These are phyloP conservation scores for Grosmannia serpens DNA, from an alignment of 2,329 filamentous ascomycete species.

Conservation along the genomic window DNA sequence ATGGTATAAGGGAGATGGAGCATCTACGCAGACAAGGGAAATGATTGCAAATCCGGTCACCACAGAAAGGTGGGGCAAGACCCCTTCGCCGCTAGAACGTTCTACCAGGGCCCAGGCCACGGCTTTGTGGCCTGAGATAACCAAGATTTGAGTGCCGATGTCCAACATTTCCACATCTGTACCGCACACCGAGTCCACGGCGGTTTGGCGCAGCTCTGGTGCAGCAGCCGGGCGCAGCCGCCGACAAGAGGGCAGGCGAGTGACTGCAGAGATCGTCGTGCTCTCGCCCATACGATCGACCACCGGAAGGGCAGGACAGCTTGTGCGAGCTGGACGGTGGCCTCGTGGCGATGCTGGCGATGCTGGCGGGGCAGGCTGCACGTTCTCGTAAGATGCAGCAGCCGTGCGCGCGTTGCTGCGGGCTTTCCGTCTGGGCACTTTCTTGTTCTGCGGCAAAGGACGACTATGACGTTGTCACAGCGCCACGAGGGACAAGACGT, in stretches of 20 bases:
- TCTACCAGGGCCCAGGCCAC: conserved; percentile 11
- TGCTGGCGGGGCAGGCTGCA: not conserved
- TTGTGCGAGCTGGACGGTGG: no score
- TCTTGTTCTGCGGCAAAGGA: not conserved
- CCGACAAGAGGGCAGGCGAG: no score
- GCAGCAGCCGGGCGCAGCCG: no score
- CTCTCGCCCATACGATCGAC: not conserved
- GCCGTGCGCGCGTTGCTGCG: no score
- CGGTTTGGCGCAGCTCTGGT: no score
- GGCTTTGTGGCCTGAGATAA: conserved; percentile 8
- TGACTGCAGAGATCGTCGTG: no score
- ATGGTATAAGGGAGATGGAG: no score
- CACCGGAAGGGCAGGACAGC: no score
- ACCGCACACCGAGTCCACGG: not conserved
- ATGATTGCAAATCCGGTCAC: not conserved
- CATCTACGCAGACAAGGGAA: not conserved
- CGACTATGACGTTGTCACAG: not conserved
- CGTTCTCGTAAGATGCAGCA: not conserved
- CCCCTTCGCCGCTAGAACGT: conserved; percentile 6
- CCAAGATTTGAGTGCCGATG: conserved; percentile 6
- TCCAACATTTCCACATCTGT: not conserved
- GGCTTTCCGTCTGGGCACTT: not conserved
- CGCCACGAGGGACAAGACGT: not conserved
- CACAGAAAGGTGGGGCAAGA: not conserved
- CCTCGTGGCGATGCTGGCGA: not conserved